Evolutionary conservation across 2,329 filamentous ascomycete species (phyloP), one percentile per base, ranked within the genome.

Genomic region (Herpotrichia juniperi): DNA sequence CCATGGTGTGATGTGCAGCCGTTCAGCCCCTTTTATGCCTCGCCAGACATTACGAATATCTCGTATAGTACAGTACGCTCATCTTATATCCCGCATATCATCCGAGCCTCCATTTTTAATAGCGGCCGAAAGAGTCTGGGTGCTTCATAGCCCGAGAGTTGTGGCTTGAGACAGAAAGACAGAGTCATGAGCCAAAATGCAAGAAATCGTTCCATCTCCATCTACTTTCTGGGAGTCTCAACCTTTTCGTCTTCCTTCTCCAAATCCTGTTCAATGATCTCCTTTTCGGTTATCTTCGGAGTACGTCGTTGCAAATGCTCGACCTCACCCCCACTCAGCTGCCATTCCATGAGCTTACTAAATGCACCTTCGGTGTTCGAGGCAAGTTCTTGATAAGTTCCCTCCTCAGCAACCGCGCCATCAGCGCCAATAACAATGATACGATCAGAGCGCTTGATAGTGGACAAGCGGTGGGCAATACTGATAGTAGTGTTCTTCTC

Each of bases 291-390:
- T 8, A 72, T 71, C 25, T 61, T 61, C 3, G 73, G 74, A n/a
- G 62, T 72, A 46, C 52, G 58, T 44, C 61, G 53, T 40, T 61
- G 22, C 52, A 50, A 61, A 1, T 58, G 40, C 16, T 63, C 63
- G 7, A 58, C 56, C 28, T 96, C 91, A 8, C 89, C 89, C 11
- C 93, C 93, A 64, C 84, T 94, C 85, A 97, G 90, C 77, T 99
- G 94, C 93, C 93, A 97, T 75, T 97, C 93, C 94, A 99, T 99
- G 47, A 99, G 80, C 76, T 89, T 94, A 64, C 87, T 93, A 69
- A 99, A 99, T 1, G 93, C 91, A 46, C 93, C 96, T 9, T 88
- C 79, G 14, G 84, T 83, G 53, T 91, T 85, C 4, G 83, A 80
- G 46, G 87, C 89, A 19, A 99, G 83, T 58, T 91, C 84, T 21